Percentiles rank a stretch among this genome's conserved stretches.
phyloP scores from a whole-genome alignment of 345 rosid species.

The Lepidium africanum region DNA sequence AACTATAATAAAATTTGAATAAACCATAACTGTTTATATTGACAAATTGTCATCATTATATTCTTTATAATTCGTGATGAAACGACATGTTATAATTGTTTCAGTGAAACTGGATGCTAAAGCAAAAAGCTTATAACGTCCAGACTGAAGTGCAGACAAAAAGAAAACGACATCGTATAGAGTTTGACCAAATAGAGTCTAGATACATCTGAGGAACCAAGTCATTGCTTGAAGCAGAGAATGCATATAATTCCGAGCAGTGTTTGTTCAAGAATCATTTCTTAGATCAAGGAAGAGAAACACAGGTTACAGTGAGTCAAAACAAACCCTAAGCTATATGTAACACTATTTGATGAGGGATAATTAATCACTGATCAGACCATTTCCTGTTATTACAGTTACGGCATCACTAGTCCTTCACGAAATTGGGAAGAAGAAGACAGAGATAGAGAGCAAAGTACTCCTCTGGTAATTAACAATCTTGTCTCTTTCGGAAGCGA shows the following conservation, averaged over 20 bases:
- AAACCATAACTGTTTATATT: no score
- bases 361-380: slow-evolving; percentile 7
- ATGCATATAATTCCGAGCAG: neutral
- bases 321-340: slow-evolving; percentile 4
- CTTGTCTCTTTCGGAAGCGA: slow-evolving; percentile 5
- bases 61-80: no score
- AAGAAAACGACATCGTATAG: neutral
- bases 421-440: slow-evolving; percentile 16
- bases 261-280: slow-evolving; percentile 10
- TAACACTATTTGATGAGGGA: neutral
- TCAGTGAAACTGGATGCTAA: no score
- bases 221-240: neutral
- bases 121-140: neutral
- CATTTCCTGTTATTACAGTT: slow-evolving; percentile 17
- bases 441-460: neutral
- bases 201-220: neutral
- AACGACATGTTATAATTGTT: no score
- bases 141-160: neutral
- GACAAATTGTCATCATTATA: no score
- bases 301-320: slow-evolving; percentile 8
- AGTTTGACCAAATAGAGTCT: neutral
- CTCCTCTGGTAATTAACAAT: slow-evolving; percentile 2
- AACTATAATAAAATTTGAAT: no score
- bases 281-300: neutral
- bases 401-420: slow-evolving; percentile 4